These are phyloP conservation scores for Cutaneotrichosporon cutaneum DNA, from an alignment of 1,284 basidiomycete species.

Conservation along the genomic window DNA sequence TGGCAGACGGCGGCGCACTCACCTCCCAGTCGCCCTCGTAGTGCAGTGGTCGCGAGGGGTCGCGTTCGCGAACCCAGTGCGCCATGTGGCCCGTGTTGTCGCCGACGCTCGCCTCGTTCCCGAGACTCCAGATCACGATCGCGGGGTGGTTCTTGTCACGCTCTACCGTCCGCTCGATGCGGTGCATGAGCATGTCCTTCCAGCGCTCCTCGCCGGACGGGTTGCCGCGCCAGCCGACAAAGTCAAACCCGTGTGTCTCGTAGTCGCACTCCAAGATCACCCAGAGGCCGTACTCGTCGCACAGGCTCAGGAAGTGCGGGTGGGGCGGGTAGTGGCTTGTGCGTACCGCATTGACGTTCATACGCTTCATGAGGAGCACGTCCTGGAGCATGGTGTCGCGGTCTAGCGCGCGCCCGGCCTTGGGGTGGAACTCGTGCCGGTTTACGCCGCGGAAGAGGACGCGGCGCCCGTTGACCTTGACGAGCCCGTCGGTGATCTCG, in stretches of 20 bases:
- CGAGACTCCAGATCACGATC: conserved; percentile 33
- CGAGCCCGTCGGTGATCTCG: conserved; percentile 16
- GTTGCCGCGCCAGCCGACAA: conserved; percentile 22
- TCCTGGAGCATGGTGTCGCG: conserved; percentile 29
- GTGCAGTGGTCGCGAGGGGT: conserved; percentile 29
- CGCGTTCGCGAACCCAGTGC: conserved; percentile 22
- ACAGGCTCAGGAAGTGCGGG: conserved; percentile 30
- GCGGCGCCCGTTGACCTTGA: conserved; percentile 33
- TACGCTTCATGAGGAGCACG: conserved; percentile 31
- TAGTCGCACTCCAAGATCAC: conserved; percentile 34
- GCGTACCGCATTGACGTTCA: conserved; percentile 36
- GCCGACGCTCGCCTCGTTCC: conserved; percentile 32
- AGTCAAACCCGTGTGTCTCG: conserved; percentile 34
- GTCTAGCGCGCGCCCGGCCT: conserved; percentile 22
- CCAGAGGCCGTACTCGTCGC: conserved; percentile 36
- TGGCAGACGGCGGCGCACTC: too few species aligned
- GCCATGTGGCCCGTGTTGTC: conserved; percentile 33
- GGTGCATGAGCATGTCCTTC: conserved; percentile 25
- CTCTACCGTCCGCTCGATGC: conserved; percentile 26
- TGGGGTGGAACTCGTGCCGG: conserved; percentile 34
- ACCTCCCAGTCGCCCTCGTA: conserved; percentile 31
- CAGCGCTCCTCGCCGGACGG: conserved; percentile 23
- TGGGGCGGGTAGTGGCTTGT: conserved; percentile 32
- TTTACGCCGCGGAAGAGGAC: conserved; percentile 31
- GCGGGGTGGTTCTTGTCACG: conserved; percentile 37